phyloP scores from a whole-genome alignment of 768 basidiomycete genomes.

The Pisolithus microcarpus region DNA sequence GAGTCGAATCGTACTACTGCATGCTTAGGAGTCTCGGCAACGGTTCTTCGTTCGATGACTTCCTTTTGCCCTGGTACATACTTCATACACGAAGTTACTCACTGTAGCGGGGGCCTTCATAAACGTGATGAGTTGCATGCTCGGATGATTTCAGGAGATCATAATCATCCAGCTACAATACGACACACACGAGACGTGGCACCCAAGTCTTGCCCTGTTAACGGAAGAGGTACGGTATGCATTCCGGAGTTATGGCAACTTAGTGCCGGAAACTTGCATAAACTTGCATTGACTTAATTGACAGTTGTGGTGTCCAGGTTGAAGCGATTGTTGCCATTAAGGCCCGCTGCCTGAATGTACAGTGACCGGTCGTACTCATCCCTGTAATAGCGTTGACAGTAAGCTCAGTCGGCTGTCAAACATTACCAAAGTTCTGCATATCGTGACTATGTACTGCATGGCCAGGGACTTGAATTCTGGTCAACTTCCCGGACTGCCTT shows the following conservation, averaged over 20 bases:
- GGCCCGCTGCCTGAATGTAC: slow-evolving; percentile 55
- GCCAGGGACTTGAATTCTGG: slow-evolving; percentile 86
- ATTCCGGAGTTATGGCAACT: slow-evolving; percentile 82
- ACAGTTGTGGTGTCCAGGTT: slow-evolving; percentile 74
- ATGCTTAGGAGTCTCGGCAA: slow-evolving; percentile 9
- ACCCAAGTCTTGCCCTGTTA: slow-evolving; percentile 56
- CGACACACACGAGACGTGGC: slow-evolving; percentile 56
- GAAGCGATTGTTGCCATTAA: slow-evolving; percentile 52
- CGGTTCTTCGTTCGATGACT: slow-evolving; percentile 31
- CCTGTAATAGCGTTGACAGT: slow-evolving; percentile 89
- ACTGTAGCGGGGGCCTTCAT: background rate
- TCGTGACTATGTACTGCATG: background rate
- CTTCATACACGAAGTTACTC: background rate
- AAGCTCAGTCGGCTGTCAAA: slow-evolving; percentile 13
- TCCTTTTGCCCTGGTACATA: slow-evolving; percentile 68
- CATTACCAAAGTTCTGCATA: background rate
- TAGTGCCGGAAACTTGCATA: slow-evolving; percentile 43
- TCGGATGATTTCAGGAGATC: slow-evolving; percentile 38
- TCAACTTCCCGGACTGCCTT: slow-evolving; percentile 80
- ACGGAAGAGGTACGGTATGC: slow-evolving; percentile 58
- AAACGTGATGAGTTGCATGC: no score
- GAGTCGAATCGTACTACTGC: background rate
- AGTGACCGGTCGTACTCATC: slow-evolving; percentile 77
- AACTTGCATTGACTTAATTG: slow-evolving; percentile 14
- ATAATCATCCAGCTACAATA: slow-evolving; percentile 53